Conservation (phyloP, 78 protist genomes). For the Isochrysis galbana region DNA sequence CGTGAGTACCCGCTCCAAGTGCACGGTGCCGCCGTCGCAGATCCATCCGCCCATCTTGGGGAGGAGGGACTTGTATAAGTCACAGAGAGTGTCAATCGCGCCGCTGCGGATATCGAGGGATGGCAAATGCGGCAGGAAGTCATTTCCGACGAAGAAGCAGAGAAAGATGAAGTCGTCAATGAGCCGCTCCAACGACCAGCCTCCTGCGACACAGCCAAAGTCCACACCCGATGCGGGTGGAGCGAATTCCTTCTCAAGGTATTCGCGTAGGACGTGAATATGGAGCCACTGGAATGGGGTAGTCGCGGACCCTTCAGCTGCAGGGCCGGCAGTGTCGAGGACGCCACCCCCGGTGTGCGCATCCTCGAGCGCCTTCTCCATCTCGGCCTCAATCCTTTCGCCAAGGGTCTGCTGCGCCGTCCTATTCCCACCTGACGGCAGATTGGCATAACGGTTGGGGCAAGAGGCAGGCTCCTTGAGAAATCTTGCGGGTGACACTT, state of each 20-base stretch:
- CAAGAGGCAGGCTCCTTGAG: no score
- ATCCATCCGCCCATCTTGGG: slow-evolving; percentile 83
- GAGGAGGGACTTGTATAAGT: slow-evolving; percentile 64
- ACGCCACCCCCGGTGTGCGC: neutral
- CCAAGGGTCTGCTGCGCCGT: neutral
- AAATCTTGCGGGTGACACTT: no score
- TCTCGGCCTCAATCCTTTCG: neutral
- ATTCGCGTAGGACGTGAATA: slow-evolving; percentile 58
- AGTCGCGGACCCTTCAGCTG: neutral
- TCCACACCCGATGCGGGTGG: neutral
- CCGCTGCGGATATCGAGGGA: slow-evolving; percentile 91
- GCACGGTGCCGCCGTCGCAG: slow-evolving; percentile 70
- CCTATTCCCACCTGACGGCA: no score
- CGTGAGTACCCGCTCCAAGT: slow-evolving; percentile 32
- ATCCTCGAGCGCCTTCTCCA: neutral
- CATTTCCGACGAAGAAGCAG: slow-evolving; percentile 97
- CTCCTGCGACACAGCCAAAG: slow-evolving; percentile 1
- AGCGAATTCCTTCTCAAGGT: slow-evolving; percentile 54
- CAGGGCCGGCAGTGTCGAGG: neutral
- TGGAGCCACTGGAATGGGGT: slow-evolving; percentile 1
- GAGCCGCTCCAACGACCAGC: slow-evolving; percentile 83
- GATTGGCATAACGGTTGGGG: no score
- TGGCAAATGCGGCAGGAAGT: slow-evolving; percentile 97
- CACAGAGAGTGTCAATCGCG: slow-evolving; percentile 80
- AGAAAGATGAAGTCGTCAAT: slow-evolving; percentile 96